Evolutionary conservation across 257 asterid genomes (phyloP), one percentile per base, ranked within the genome.

Genomic region (Scutellaria galericulata): DNA sequence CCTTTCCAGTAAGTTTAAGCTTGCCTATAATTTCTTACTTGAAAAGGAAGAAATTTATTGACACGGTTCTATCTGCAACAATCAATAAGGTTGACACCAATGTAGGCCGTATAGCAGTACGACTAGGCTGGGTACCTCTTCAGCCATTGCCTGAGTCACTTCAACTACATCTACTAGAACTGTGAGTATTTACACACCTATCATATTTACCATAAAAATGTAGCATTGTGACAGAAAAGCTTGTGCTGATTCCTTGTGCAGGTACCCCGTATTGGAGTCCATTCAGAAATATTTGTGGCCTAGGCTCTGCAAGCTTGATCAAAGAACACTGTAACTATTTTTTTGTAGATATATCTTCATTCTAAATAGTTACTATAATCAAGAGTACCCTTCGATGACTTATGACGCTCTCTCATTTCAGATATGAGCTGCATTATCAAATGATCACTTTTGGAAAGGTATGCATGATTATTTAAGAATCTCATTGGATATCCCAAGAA

Each of bases 121-220:
- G 99, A 76, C 87, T 95, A 82, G 99, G 99, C 61, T 95, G 99
- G 99, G 99, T 95, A 39, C 99, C 99, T 51, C 98, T 95, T 80
- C 98, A 88, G 79, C 96, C 99, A 51, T 82, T 95, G 86, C 98
- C 99, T 0, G 99, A 95, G 83, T 90, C 97, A 42, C 95, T 95
- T 78, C 98, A 95, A 80, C 86, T 95, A 86, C 99, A 95, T 76
- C 90, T 95, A 63, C 86, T 95, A 65, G 98, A 95, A 87, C 77
- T 92, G 99, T 95, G 78, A 88, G 96, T 86, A 7, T 40, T 58
- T 71, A 73, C 44, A 15, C 64, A 55, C 50, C 71, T 73, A 44
- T 53, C 64, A 39, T 61, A 70, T n/a, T 64, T 80, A 3, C 54
- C 76, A 57, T 59, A 40, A 44, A 9, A 50, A 76, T 54, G 66